Evolutionary conservation across 306 rosid genomes (phyloP), one percentile per base, ranked within the genome.

Genomic region (Cucumis sativus): DNA sequence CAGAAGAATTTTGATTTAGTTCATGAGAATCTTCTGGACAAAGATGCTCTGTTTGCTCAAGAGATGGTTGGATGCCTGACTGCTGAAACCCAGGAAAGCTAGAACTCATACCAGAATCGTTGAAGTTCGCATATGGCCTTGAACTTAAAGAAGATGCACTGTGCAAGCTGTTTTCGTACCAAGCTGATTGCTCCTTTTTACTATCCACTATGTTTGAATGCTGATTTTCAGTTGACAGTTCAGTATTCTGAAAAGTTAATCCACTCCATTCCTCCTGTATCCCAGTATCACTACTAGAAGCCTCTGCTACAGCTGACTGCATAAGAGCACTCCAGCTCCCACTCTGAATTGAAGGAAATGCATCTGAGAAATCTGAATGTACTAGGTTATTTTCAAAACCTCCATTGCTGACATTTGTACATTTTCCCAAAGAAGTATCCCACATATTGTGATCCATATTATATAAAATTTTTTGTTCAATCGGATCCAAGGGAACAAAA

Each of bases 271-370:
- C 91, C 66, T 87, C 91, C 63, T 85, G 91, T 39, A 79, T 70
- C 69, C 87, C 88, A 10, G 91, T 85, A 79, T 87, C 91, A 78
- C 85, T 87, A 79, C 91, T 87, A 63, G 88, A 87, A 83, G 89
- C 89, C 83, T 87, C 91, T 49, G 87, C 91, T 49, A 87, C 91
- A 79, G 91, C 91, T 57, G 88, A 87, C 81, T 85, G 91, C 91
- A 87, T 87, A 64, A 87, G 91, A 30, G 91, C 91, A 47, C 91
- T 87, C 91, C 91, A 87, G 83, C 88, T 87, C 28, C 88, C 88
- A 59, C 88, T 86, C 80, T 86, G 88, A 79, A 73, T 25, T 33
- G 86, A 83, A 58, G 88, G 86, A 76, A 83, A 75, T 25, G 73
- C 72, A 82, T 67, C 69, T 59, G 82, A 75, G 79, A 62, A 41